A percentile compares a stretch with the other conserved stretches of the same genome.
These are phyloP conservation scores for Cystofilobasidium capitatum DNA, from an alignment of 768 basidiomycete genomes.

Conservation along the genomic window DNA sequence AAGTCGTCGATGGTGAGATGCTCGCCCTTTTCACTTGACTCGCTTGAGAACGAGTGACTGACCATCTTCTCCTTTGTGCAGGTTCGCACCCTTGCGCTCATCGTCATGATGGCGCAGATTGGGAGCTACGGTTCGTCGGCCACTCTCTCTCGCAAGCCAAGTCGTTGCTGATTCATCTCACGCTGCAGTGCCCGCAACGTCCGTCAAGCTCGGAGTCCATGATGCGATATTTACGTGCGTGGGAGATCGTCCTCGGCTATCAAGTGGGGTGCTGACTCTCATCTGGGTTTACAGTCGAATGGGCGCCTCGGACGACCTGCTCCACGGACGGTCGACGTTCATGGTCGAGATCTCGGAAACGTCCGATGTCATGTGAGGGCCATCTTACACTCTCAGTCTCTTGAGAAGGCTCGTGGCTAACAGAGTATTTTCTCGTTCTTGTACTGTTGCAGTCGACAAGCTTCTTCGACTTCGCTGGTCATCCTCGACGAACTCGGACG, in stretches of 20 bases:
- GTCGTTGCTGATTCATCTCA: neutral
- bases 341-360: slow-evolving; percentile 80
- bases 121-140: slow-evolving; percentile 59
- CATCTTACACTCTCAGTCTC: neutral
- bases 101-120: slow-evolving; percentile 66
- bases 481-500: slow-evolving; percentile 77
- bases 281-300: slow-evolving; percentile 47
- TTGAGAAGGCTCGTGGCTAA: too few species aligned
- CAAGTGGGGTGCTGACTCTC: neutral
- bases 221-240: slow-evolving; percentile 65
- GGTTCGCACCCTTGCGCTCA: slow-evolving; percentile 67
- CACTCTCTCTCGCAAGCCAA: neutral
- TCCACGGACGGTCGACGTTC: slow-evolving; percentile 65
- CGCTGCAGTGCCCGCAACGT: slow-evolving; percentile 68
- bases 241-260: neutral
- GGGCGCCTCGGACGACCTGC: slow-evolving; percentile 85
- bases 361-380: slow-evolving; percentile 53
- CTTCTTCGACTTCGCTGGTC: slow-evolving; percentile 67
- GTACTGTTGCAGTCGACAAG: slow-evolving; percentile 58
- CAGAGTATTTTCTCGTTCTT: too few species aligned
- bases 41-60: neutral
- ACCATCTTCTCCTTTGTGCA: neutral
- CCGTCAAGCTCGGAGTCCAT: slow-evolving; percentile 64
- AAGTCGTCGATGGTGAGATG: slow-evolving; percentile 20
- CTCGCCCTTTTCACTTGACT: neutral